These are phyloP conservation scores for Solanum okadae DNA, from an alignment of 257 asterid species.

Conservation along the genomic window DNA sequence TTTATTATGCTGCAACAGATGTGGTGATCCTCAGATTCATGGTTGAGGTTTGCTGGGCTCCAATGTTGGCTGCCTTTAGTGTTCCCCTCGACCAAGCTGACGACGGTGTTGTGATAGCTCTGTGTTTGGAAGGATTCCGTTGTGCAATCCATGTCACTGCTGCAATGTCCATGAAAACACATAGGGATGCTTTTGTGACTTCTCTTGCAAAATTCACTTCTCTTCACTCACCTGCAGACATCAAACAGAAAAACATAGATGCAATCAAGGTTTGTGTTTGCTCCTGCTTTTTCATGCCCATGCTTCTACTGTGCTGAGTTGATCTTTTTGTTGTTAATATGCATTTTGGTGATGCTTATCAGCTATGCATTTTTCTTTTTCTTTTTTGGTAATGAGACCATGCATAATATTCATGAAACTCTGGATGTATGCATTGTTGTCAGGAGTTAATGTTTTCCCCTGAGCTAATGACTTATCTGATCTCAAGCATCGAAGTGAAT, in stretches of 20 bases:
- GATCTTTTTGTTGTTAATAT: background rate
- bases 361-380: background rate
- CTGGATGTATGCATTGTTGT: background rate
- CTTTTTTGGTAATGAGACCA: background rate
- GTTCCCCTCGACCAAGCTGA: constrained; percentile 98
- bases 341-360: background rate
- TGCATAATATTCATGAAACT: background rate
- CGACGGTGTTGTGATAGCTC: constrained; percentile 62
- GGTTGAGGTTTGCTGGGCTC: constrained; percentile 99
- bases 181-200: constrained; percentile 93
- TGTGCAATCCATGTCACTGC: constrained; percentile 94
- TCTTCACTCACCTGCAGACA: constrained; percentile 98
- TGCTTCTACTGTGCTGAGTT: background rate
- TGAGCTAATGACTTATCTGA: background rate
- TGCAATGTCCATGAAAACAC: constrained; percentile 97
- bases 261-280: constrained; percentile 77
- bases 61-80: constrained; percentile 98
- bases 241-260: constrained; percentile 85
- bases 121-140: constrained; percentile 86
- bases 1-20: constrained; percentile 93
- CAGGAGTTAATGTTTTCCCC: background rate
- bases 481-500: background rate
- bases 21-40: constrained; percentile 88
- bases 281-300: background rate
- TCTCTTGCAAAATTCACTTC: constrained; percentile 95